Conservation (phyloP, 495 filamentous ascomycete species). For the Xylaria telfairii region DNA sequence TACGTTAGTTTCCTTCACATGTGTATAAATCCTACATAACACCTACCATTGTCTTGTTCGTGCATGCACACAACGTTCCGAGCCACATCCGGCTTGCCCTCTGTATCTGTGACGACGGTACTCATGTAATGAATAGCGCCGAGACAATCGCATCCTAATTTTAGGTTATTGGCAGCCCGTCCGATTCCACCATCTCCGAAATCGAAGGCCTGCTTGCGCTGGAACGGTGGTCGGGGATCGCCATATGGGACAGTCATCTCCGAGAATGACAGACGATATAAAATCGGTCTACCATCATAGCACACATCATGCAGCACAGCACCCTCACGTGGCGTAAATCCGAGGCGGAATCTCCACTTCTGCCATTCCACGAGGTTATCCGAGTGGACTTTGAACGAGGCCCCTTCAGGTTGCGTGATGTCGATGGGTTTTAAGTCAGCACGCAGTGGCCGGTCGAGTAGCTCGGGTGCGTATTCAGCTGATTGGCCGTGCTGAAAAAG, state of each 20-base stretch:
- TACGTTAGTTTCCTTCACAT: constrained; percentile 40
- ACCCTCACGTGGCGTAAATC: constrained; percentile 77
- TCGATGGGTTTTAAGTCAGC: constrained; percentile 59
- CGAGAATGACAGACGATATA: constrained; percentile 71
- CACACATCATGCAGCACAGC: constrained; percentile 71
- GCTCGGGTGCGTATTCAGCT: constrained; percentile 61
- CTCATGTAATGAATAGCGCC: constrained; percentile 79
- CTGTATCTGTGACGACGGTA: constrained; percentile 57
- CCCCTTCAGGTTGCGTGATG: constrained; percentile 59
- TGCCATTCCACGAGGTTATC: constrained; percentile 66
- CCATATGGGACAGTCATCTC: constrained; percentile 85
- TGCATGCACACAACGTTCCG: constrained; percentile 82
- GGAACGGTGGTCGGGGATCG: constrained; percentile 73
- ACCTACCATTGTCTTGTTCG: constrained; percentile 57
- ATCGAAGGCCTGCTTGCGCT: constrained; percentile 81
- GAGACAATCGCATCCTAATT: constrained; percentile 72
- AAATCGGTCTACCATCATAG: constrained; percentile 69
- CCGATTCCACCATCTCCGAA: constrained; percentile 78
- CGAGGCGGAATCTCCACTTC: constrained; percentile 74
- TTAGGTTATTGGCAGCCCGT: constrained; percentile 76
- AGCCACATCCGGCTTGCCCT: constrained; percentile 65
- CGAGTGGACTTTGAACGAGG: constrained; percentile 54
- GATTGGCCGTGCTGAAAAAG: constrained; percentile 51
- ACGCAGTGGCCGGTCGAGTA: constrained; percentile 48
- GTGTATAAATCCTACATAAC: neutral